A percentile compares a stretch with the other conserved stretches of the same genome.
phyloP scores from a whole-genome alignment of 2,329 filamentous ascomycete genomes.

The Chalara sp. region DNA sequence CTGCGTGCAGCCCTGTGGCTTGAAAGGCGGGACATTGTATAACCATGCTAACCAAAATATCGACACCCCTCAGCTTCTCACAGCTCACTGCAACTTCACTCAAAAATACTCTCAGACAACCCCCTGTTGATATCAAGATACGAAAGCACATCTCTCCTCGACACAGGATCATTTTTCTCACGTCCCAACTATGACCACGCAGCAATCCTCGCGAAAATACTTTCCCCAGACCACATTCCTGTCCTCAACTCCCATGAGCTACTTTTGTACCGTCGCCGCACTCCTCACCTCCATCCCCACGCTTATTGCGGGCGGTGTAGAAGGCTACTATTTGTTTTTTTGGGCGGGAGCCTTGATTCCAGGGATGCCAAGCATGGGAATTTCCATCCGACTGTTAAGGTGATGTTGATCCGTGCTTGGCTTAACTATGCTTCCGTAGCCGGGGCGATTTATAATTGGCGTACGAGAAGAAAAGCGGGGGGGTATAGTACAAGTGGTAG shows the following conservation, averaged over 20 bases:
- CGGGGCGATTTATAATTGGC: slow-evolving; percentile 8
- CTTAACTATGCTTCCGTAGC: slow-evolving; percentile 11
- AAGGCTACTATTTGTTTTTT: slow-evolving; percentile 7
- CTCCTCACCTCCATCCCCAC: slow-evolving; percentile 11
- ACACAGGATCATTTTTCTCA: too few relatives aligned
- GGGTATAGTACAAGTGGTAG: not conserved
- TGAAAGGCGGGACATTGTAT: too few relatives aligned
- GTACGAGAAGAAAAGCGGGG: slow-evolving; percentile 1
- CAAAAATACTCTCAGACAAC: too few relatives aligned
- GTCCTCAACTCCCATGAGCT: not conserved
- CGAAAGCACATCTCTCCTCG: too few relatives aligned
- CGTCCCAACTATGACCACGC: too few relatives aligned
- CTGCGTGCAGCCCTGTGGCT: too few relatives aligned
- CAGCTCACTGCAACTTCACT: too few relatives aligned
- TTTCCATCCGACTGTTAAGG: slow-evolving; percentile 8
- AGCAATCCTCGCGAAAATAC: not conserved
- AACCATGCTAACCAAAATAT: too few relatives aligned
- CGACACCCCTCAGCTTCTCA: too few relatives aligned
- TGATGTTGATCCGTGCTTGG: slow-evolving; percentile 5
- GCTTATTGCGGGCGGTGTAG: slow-evolving; percentile 7
- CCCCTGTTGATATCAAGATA: too few relatives aligned
- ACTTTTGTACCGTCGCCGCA: not conserved
- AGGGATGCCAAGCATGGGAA: not conserved
- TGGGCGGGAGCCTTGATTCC: slow-evolving; percentile 5
- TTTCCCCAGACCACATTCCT: not conserved